Conservation (phyloP, 2,329 filamentous ascomycete species). For the Talaromyces sp. region DNA sequence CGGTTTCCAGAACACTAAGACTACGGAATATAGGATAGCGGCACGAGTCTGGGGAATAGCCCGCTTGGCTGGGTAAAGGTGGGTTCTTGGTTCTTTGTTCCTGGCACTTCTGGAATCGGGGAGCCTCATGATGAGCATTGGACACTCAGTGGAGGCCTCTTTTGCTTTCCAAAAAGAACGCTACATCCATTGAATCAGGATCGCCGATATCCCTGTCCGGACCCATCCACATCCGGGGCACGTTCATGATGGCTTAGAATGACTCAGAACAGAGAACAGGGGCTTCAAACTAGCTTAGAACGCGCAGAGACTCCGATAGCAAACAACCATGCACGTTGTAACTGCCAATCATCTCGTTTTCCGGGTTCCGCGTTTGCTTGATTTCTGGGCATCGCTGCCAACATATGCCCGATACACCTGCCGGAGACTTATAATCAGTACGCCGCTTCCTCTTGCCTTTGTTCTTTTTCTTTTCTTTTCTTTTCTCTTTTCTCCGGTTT, state of each 20-base stretch:
- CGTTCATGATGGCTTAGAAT: not conserved
- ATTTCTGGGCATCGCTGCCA: not conserved
- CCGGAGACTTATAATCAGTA: not conserved
- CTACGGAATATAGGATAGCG: not conserved
- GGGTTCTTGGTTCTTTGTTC: not conserved
- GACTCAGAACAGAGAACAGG: not conserved
- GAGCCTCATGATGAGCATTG: not conserved
- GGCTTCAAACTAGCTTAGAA: not conserved
- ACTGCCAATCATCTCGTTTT: constrained; percentile 5
- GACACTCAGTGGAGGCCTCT: not conserved
- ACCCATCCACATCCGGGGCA: not conserved
- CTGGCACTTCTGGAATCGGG: not conserved
- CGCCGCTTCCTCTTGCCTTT: not conserved
- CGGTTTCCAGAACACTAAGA: not conserved
- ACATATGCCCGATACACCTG: not conserved
- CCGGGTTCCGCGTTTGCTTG: constrained; percentile 11
- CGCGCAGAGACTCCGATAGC: not conserved
- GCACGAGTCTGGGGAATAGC: not conserved
- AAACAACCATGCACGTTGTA: constrained; percentile 1
- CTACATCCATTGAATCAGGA: not conserved
- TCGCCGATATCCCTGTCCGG: not conserved
- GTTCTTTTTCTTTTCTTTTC: not conserved
- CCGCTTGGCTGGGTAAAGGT: not conserved
- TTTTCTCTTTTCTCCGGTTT: constrained; percentile 1
- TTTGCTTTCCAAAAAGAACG: not conserved